These are phyloP conservation scores for Aureobasidium vineae DNA, from an alignment of 2,329 filamentous ascomycete genomes.

Conservation along the genomic window DNA sequence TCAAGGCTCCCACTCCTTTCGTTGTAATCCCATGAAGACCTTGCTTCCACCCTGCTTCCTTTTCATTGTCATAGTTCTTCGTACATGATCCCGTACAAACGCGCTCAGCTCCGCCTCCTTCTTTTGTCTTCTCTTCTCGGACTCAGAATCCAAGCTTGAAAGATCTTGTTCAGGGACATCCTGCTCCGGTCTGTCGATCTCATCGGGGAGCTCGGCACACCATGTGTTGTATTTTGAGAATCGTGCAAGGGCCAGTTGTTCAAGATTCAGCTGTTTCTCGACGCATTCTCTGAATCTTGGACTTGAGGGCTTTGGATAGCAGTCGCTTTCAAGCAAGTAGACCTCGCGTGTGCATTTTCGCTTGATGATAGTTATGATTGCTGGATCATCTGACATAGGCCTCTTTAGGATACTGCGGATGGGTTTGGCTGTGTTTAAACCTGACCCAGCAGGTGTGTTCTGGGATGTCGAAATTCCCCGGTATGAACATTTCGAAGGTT, in stretches of 20 bases:
- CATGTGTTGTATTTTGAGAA: not conserved
- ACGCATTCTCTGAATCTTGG: not conserved
- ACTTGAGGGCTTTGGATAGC: not conserved
- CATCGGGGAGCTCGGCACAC: not conserved
- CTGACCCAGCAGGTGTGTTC: not conserved
- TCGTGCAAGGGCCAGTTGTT: not conserved
- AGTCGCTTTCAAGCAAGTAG: not conserved
- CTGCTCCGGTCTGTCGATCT: not conserved
- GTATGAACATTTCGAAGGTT: not conserved
- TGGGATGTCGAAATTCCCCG: not conserved
- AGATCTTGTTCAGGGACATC: not conserved
- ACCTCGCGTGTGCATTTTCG: no score
- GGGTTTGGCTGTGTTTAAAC: not conserved
- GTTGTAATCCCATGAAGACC: not conserved
- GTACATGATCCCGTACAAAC: not conserved
- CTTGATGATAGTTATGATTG: not conserved
- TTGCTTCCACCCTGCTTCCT: not conserved
- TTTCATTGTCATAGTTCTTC: not conserved
- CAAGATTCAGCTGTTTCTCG: no score
- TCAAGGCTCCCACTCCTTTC: not conserved
- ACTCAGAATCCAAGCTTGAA: not conserved
- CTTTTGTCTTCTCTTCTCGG: not conserved
- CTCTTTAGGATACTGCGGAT: not conserved
- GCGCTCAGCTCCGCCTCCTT: not conserved
- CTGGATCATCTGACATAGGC: not conserved